A percentile compares a stretch with the other conserved stretches of the same genome.
phyloP scores from a whole-genome alignment of 495 filamentous ascomycete species.

The Aspergillus cristatus region DNA sequence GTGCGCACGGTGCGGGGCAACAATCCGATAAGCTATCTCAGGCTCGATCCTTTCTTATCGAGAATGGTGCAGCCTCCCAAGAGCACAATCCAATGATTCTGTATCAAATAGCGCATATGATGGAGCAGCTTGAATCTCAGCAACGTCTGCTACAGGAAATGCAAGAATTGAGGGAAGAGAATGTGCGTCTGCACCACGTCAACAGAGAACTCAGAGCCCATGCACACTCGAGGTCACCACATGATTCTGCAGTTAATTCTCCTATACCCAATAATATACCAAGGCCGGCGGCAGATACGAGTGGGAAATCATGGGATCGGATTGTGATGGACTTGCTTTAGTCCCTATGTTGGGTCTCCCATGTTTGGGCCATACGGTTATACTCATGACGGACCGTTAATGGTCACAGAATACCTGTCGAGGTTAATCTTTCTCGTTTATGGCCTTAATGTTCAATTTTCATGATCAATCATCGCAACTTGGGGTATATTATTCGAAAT shows the following conservation, averaged over 20 bases:
- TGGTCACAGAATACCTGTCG: too few species aligned
- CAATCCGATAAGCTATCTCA: conserved; percentile 5
- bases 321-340: conserved; percentile 22
- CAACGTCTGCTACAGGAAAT: conserved; percentile 8
- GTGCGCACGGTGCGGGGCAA: background rate
- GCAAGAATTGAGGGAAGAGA: conserved; percentile 13
- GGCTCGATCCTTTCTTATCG: conserved; percentile 5
- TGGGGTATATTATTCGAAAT: too few species aligned
- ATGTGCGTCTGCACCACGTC: conserved; percentile 12
- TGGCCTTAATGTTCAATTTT: too few species aligned
- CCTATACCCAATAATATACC: conserved; percentile 4
- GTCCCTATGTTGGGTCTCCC: too few species aligned
- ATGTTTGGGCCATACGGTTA: too few species aligned
- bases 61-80: conserved; percentile 10
- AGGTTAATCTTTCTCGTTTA: too few species aligned
- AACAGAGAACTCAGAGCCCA: conserved; percentile 16
- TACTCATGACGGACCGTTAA: too few species aligned
- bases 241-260: conserved; percentile 4
- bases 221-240: conserved; percentile 9
- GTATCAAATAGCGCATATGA: conserved; percentile 13
- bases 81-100: conserved; percentile 11
- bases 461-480: too few species aligned
- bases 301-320: conserved; percentile 19
- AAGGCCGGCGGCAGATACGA: conserved; percentile 9
- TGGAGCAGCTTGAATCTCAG: conserved; percentile 15